Conservation (phyloP, 257 asterid genomes). For the Solanum dulcamara region DNA sequence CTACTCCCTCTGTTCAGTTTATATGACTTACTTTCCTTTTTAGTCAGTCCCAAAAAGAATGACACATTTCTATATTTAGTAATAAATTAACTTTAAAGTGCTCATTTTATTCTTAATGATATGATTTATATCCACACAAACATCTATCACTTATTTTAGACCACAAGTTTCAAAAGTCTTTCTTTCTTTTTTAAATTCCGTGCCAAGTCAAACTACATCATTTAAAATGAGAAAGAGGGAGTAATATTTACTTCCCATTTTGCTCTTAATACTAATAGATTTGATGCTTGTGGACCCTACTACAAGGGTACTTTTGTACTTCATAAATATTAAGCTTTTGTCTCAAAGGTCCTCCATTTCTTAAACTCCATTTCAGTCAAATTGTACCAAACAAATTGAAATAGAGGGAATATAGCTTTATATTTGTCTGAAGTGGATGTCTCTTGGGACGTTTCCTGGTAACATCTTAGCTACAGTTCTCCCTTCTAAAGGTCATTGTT, state of each 20-base stretch:
- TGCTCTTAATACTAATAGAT: not conserved
- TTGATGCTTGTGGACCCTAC: not conserved
- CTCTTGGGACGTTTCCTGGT: not conserved
- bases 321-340: not conserved
- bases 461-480: not conserved
- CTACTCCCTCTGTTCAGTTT: no score
- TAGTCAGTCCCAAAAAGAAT: no score
- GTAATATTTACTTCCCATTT: not conserved
- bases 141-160: no score
- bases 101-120: no score
- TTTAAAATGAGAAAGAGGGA: no score
- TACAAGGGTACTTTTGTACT: not conserved
- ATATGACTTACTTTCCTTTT: no score
- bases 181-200: no score
- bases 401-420: not conserved
- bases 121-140: no score
- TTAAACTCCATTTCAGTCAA: not conserved
- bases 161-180: no score
- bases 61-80: no score
- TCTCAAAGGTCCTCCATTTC: not conserved
- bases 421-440: not conserved
- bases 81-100: no score
- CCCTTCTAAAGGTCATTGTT: not conserved
- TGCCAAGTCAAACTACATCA: no score
- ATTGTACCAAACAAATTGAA: not conserved